Conservation (phyloP, 73 alveolate genomes). For the Blepharisma japonicum region DNA sequence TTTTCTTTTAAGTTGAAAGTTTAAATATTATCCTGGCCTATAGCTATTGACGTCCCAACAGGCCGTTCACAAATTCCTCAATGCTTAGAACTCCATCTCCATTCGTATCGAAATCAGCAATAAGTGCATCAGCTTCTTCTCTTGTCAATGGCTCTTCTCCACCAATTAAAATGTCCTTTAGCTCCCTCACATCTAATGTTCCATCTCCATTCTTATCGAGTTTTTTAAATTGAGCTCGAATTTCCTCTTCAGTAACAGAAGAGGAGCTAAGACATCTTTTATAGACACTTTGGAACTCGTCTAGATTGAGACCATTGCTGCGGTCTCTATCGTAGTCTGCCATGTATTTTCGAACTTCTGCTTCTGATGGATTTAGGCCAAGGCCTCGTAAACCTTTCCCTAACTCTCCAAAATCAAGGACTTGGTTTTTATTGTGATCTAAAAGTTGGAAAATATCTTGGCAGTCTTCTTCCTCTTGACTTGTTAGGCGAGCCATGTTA, state of each 20-base stretch:
- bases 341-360: not conserved
- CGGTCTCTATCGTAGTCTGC: conserved; percentile 14
- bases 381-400: conserved; percentile 16
- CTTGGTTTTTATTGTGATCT: no score
- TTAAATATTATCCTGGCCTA: no score
- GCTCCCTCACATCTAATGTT: not conserved
- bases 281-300: not conserved
- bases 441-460: no score
- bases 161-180: not conserved
- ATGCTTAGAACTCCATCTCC: conserved; percentile 47
- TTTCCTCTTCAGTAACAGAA: conserved; percentile 4
- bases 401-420: not conserved
- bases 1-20: no score
- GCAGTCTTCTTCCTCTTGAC: no score
- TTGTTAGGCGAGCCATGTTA: no score
- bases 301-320: not conserved
- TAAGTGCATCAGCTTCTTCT: conserved; percentile 23
- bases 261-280: not conserved
- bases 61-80: conserved; percentile 30
- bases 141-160: conserved; percentile 25
- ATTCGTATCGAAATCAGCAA: conserved; percentile 39
- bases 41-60: no score
- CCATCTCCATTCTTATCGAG: conserved; percentile 11
- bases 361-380: conserved; percentile 23
- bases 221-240: not conserved